Percentiles rank a stretch among this genome's conserved stretches.
These are phyloP conservation scores for Protostelium mycophagum DNA, from an alignment of 78 protist genomes.

Conservation along the genomic window DNA sequence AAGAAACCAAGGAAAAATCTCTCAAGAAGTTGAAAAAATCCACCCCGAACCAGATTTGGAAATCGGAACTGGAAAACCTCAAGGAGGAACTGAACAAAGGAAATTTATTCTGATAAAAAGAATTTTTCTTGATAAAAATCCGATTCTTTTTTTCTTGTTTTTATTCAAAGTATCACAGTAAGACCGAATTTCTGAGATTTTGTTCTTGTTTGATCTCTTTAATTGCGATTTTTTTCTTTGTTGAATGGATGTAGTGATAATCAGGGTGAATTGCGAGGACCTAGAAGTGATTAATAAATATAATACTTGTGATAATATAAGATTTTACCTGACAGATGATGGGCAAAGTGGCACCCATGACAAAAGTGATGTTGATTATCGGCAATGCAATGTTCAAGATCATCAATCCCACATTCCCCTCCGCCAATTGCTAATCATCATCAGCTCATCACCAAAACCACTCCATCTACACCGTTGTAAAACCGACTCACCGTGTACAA, in stretches of 20 bases:
- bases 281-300: neutral
- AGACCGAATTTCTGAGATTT: too few species aligned
- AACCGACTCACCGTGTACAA: neutral
- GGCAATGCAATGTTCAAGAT: neutral
- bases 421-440: neutral
- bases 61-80: conserved; percentile 9
- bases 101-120: too few species aligned
- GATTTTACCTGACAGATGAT: neutral
- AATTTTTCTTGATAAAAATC: too few species aligned
- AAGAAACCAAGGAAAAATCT: neutral
- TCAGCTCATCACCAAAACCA: too few species aligned
- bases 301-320: too few species aligned
- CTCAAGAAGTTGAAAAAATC: neutral
- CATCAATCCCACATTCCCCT: neutral
- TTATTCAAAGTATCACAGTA: too few species aligned
- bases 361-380: neutral
- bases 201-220: neutral
- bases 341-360: neutral
- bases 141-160: too few species aligned
- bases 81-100: too few species aligned
- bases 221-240: neutral
- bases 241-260: neutral
- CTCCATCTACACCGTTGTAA: neutral
- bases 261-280: neutral
- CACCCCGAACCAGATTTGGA: conserved; percentile 23